A percentile compares a stretch with the other conserved stretches of the same genome.
Conservation (phyloP, 371 early-diverging fungal genomes). For the Mucor saturninus region DNA sequence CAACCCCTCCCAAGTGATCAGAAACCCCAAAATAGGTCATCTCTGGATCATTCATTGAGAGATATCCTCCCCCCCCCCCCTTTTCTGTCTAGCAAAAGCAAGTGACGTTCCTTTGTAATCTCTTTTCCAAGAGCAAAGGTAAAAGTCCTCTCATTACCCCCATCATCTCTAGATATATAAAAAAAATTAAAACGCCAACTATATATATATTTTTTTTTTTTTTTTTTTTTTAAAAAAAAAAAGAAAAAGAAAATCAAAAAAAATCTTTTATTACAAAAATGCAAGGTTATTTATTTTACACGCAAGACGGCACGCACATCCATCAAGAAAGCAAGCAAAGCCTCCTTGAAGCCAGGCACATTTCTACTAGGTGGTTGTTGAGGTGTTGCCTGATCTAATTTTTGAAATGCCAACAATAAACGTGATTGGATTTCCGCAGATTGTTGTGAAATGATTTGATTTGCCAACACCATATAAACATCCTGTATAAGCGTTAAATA, state of each 20-base stretch:
- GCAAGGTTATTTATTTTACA: conserved; percentile 50
- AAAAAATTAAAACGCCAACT: too few relatives aligned
- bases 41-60: too few relatives aligned
- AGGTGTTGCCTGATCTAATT: conserved; percentile 47
- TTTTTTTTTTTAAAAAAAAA: background rate
- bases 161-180: too few relatives aligned
- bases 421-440: conserved; percentile 53
- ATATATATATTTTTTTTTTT: too few relatives aligned
- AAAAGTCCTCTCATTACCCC: too few relatives aligned
- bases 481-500: conserved; percentile 22
- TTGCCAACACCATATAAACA: conserved; percentile 40
- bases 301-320: conserved; percentile 72
- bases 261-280: background rate
- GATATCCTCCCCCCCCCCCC: too few relatives aligned
- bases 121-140: too few relatives aligned
- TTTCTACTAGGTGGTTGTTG: conserved; percentile 30
- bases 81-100: too few relatives aligned
- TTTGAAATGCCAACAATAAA: conserved; percentile 53
- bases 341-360: conserved; percentile 49
- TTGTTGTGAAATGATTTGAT: conserved; percentile 61
- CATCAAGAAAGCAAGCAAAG: conserved; percentile 63
- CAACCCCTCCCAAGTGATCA: too few relatives aligned
- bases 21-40: too few relatives aligned
- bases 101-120: too few relatives aligned
- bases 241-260: conserved; percentile 3